A percentile compares a stretch with the other conserved stretches of the same genome.
phyloP scores from a whole-genome alignment of 768 basidiomycete genomes.

The Plicaturopsis crispa region DNA sequence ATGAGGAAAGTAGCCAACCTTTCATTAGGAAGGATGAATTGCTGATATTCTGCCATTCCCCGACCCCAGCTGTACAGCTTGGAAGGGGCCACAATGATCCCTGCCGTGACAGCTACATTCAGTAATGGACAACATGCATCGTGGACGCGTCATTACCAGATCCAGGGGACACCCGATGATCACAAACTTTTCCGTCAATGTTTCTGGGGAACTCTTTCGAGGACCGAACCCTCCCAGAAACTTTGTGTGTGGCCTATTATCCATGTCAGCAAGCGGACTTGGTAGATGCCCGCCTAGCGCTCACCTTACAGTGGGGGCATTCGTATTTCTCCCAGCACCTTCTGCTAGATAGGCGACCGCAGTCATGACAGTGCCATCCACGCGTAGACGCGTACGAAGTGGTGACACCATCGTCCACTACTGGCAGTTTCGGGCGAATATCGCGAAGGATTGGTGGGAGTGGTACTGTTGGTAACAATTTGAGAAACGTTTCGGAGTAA shows the following conservation, averaged over 20 bases:
- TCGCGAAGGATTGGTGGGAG: slow-evolving; percentile 27
- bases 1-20: slow-evolving; percentile 25
- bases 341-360: slow-evolving; percentile 74
- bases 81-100: slow-evolving; percentile 16
- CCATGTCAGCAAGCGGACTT: neutral
- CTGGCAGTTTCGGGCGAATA: slow-evolving; percentile 29
- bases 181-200: no score
- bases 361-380: slow-evolving; percentile 62
- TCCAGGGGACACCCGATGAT: no score
- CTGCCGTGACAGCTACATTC: slow-evolving; percentile 10
- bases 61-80: slow-evolving; percentile 16
- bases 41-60: no score
- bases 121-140: no score
- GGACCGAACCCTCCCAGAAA: slow-evolving; percentile 21
- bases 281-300: no score
- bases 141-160: no score
- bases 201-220: slow-evolving; percentile 25
- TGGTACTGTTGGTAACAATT: slow-evolving; percentile 22
- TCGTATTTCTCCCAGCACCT: no score
- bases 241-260: slow-evolving; percentile 14
- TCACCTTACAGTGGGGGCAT: no score
- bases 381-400: slow-evolving; percentile 51
- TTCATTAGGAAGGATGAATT: slow-evolving; percentile 41
- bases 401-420: slow-evolving; percentile 26
- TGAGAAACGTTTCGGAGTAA: slow-evolving; percentile 43